phyloP scores from a whole-genome alignment of 768 basidiomycete species.

The Leccinum fibrillosum region DNA sequence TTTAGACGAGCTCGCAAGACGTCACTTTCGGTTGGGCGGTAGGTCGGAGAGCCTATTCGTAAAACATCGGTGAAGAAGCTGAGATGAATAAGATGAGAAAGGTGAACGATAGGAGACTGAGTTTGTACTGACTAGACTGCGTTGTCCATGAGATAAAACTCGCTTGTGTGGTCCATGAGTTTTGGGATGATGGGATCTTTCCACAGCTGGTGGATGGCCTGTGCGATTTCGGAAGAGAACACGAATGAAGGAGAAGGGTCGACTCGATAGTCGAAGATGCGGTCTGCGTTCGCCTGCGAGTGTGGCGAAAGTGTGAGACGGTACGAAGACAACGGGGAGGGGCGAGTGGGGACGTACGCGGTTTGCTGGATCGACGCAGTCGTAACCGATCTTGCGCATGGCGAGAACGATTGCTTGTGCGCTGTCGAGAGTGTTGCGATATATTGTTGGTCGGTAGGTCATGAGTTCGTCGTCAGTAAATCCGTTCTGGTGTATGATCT shows the following conservation, averaged over 20 bases:
- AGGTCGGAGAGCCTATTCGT: conserved; percentile 80
- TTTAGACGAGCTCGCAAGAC: conserved; percentile 86
- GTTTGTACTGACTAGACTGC: conserved; percentile 69
- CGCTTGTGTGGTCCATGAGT: conserved; percentile 56
- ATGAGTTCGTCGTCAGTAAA: conserved; percentile 77
- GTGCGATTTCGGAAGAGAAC: conserved; percentile 63
- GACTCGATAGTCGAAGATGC: conserved; percentile 55
- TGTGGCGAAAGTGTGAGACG: conserved; percentile 15
- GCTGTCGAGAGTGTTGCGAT: conserved; percentile 84
- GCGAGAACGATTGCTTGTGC: conserved; percentile 83
- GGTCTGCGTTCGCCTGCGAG: conserved; percentile 48
- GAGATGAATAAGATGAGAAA: not conserved
- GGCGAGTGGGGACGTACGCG: conserved; percentile 30
- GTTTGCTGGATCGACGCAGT: conserved; percentile 67
- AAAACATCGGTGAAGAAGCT: conserved; percentile 86
- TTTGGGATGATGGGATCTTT: conserved; percentile 58
- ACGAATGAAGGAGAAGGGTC: conserved; percentile 41
- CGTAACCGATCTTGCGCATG: conserved; percentile 82
- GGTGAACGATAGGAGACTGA: not conserved
- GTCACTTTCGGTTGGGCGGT: conserved; percentile 82
- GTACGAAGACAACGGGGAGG: rapidly evolving
- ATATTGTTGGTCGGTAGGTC: conserved; percentile 74
- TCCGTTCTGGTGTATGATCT: conserved; percentile 94
- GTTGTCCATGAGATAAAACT: conserved; percentile 96
- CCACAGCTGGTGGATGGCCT: conserved; percentile 67